These are phyloP conservation scores for Lactarius sanguifluus DNA, from an alignment of 768 basidiomycete species.

Conservation along the genomic window DNA sequence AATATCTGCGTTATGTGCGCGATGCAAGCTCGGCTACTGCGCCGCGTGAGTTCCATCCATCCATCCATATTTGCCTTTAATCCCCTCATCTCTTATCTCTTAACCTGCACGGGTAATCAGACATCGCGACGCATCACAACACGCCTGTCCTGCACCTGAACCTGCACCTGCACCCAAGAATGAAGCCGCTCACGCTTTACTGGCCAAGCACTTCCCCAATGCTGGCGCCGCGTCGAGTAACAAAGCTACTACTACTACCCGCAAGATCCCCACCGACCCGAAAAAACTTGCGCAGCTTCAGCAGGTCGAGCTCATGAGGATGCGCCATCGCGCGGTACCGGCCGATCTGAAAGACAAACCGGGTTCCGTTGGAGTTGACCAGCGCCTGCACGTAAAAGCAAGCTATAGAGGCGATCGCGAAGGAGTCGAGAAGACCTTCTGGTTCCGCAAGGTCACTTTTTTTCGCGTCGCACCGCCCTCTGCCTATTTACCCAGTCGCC, in stretches of 20 bases:
- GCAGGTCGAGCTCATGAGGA: constrained; percentile 67
- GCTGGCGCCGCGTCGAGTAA: constrained; percentile 22
- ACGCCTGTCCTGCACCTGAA: constrained; percentile 46
- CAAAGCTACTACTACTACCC: constrained; percentile 25
- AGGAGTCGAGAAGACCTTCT: constrained; percentile 50
- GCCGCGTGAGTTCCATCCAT: constrained; percentile 46
- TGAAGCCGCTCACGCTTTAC: constrained; percentile 50
- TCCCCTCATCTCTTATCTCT: background rate
- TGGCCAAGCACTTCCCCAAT: constrained; percentile 52
- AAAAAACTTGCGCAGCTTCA: constrained; percentile 53
- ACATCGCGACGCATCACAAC: constrained; percentile 66
- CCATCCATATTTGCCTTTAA: background rate
- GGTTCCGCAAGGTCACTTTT: constrained; percentile 66
- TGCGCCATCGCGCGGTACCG: constrained; percentile 68
- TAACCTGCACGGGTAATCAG: constrained; percentile 39
- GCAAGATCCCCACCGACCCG: constrained; percentile 46
- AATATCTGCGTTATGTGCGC: constrained; percentile 45
- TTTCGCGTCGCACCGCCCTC: background rate
- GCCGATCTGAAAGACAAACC: constrained; percentile 58
- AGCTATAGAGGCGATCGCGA: constrained; percentile 34
- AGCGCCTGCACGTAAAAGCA: constrained; percentile 61
- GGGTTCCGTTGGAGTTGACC: constrained; percentile 47
- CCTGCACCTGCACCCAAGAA: constrained; percentile 39
- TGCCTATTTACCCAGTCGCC: background rate
- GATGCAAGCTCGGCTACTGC: constrained; percentile 62